Conservation (phyloP, 441 rosid species). For the Hura crepitans region DNA sequence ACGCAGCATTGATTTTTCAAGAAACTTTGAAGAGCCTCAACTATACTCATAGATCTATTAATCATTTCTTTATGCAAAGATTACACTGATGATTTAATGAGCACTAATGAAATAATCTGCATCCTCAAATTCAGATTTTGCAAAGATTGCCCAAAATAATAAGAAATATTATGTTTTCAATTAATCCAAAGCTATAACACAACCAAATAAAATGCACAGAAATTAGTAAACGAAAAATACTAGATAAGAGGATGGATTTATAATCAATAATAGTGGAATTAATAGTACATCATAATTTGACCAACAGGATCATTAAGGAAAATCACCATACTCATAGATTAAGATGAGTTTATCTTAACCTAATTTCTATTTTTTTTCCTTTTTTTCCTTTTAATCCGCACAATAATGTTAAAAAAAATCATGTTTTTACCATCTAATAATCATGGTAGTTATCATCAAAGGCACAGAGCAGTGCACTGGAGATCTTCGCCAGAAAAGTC, state of each 20-base stretch:
- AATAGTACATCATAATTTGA: slow-evolving; percentile 23
- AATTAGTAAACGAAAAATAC: not conserved
- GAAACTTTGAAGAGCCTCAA: no score
- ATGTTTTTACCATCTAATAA: slow-evolving; percentile 10
- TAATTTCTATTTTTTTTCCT: slow-evolving; percentile 7
- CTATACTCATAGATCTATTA: no score
- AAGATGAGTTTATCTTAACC: slow-evolving; percentile 40
- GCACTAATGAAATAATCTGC: no score
- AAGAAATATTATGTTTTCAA: not conserved
- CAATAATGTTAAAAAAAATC: slow-evolving; percentile 25
- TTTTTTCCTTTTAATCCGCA: slow-evolving; percentile 27
- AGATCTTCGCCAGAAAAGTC: slow-evolving; percentile 59
- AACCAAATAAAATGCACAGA: not conserved
- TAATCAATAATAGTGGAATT: not conserved
- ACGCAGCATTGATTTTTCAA: no score
- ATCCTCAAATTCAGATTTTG: no score
- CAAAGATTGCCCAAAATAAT: no score
- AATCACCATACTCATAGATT: slow-evolving; percentile 24
- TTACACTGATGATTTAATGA: no score
- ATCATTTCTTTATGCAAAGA: no score
- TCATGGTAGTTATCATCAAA: slow-evolving; percentile 41
- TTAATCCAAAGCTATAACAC: no score
- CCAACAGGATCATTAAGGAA: slow-evolving; percentile 18
- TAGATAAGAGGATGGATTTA: slow-evolving; percentile 7
- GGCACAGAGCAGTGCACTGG: slow-evolving; percentile 71